phyloP scores from a whole-genome alignment of 768 basidiomycete genomes.

The Calocera viscosa region DNA sequence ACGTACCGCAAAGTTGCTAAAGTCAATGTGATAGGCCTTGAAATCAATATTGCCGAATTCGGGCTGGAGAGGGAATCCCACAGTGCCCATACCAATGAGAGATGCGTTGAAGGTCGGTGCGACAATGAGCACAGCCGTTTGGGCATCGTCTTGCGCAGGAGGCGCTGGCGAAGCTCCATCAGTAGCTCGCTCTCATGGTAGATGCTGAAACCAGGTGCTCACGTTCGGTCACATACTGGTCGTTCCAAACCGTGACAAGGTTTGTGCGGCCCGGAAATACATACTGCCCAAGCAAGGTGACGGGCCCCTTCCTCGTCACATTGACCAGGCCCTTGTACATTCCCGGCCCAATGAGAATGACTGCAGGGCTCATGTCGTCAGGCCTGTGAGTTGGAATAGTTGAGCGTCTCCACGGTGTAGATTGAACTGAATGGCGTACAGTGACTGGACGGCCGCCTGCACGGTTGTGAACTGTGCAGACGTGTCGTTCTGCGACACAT shows the following conservation, averaged over 20 bases:
- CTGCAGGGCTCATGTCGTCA: constrained; percentile 27
- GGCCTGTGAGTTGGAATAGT: constrained; percentile 28
- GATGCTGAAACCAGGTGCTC: too few relatives aligned
- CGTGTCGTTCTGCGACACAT: constrained; percentile 40
- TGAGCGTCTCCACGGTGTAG: neutral
- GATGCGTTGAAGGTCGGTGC: constrained; percentile 45
- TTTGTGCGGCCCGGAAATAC: constrained; percentile 23
- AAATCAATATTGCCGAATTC: constrained; percentile 46
- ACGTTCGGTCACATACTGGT: constrained; percentile 32
- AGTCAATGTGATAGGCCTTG: constrained; percentile 54
- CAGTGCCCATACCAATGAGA: constrained; percentile 48
- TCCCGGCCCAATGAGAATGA: constrained; percentile 46
- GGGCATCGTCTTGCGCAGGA: constrained; percentile 37
- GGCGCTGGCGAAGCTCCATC: constrained; percentile 1
- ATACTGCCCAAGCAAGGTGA: constrained; percentile 41
- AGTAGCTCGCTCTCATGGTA: too few relatives aligned
- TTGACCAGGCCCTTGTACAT: constrained; percentile 50
- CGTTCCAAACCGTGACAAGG: constrained; percentile 44
- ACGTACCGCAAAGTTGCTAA: constrained; percentile 52
- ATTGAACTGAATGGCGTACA: constrained; percentile 31
- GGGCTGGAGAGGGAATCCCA: constrained; percentile 41
- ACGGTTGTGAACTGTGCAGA: constrained; percentile 38
- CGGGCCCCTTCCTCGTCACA: constrained; percentile 40
- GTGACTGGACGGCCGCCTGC: constrained; percentile 44
- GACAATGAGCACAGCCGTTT: constrained; percentile 46